These are phyloP conservation scores for Boechera divaricarpa DNA, from an alignment of 345 rosid genomes.

Conservation along the genomic window DNA sequence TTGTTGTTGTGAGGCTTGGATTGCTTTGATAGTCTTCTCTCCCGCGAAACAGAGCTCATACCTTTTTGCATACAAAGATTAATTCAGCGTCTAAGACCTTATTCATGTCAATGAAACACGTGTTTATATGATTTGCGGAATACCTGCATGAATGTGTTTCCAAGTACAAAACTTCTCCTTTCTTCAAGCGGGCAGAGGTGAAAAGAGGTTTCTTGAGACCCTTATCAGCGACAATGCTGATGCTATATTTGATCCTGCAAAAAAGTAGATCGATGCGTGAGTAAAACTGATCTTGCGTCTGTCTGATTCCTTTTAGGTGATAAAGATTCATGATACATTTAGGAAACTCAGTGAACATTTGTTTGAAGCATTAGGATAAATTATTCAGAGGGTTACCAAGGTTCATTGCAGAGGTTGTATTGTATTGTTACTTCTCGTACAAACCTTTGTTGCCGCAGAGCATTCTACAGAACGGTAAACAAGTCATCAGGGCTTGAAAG, in stretches of 20 bases:
- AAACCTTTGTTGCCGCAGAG: constrained; percentile 94
- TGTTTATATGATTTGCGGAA: not conserved
- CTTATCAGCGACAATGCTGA: constrained; percentile 94
- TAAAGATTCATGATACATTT: constrained; percentile 8
- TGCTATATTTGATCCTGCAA: constrained; percentile 92
- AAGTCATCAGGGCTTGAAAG: constrained; percentile 10
- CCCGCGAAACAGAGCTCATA: constrained; percentile 93
- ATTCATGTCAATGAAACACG: not conserved
- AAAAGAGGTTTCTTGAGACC: constrained; percentile 93
- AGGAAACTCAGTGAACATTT: constrained; percentile 15
- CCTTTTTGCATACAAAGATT: constrained; percentile 50
- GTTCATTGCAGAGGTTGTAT: constrained; percentile 99
- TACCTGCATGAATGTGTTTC: constrained; percentile 99
- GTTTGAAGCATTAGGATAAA: constrained; percentile 10
- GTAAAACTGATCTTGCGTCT: not conserved
- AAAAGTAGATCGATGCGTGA: not conserved
- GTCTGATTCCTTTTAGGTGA: not conserved
- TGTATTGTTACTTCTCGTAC: constrained; percentile 98
- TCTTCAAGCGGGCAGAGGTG: constrained; percentile 98
- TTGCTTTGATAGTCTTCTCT: constrained; percentile 78
- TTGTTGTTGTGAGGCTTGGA: constrained; percentile 55
- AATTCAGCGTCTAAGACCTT: not conserved
- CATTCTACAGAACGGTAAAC: constrained; percentile 65
- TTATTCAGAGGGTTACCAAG: constrained; percentile 64
- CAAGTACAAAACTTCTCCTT: constrained; percentile 93